Evolutionary conservation across 768 basidiomycete genomes (phyloP).

Genomic region (Amanita rimosa): DNA sequence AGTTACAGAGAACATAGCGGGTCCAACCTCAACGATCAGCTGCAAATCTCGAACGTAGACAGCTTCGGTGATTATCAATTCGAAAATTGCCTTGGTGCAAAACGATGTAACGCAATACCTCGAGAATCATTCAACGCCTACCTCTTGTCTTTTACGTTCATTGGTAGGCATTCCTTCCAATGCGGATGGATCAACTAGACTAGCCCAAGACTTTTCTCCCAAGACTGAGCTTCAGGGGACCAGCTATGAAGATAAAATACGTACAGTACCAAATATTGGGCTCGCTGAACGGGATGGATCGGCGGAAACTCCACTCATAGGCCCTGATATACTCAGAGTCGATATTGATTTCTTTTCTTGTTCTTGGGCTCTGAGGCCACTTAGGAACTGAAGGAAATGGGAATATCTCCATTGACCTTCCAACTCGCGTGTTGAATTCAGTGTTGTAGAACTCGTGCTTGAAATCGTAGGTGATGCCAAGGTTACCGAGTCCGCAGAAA

Average conservation of each 20-base stretch:
- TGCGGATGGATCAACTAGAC: conserved; percentile 77
- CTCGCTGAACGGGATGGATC: conserved; percentile 33
- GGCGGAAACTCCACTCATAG: conserved; percentile 31
- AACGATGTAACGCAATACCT: neutral
- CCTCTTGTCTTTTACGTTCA: conserved; percentile 87
- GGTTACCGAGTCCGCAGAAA: conserved; percentile 5
- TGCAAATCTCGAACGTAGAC: conserved; percentile 90
- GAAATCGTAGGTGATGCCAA: conserved; percentile 9
- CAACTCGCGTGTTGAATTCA: conserved; percentile 19
- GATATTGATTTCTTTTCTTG: conserved; percentile 25
- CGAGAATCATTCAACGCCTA: conserved; percentile 14
- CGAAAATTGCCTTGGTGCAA: conserved; percentile 68
- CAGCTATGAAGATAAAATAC: conserved; percentile 12
- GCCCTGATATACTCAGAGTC: conserved; percentile 56
- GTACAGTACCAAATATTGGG: conserved; percentile 60
- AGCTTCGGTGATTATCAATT: conserved; percentile 84
- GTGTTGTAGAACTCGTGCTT: conserved; percentile 8
- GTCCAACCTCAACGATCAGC: conserved; percentile 73
- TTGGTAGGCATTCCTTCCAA: conserved; percentile 66
- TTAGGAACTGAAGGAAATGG: conserved; percentile 47
- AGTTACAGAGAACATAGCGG: neutral
- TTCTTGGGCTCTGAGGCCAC: conserved; percentile 45
- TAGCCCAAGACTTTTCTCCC: conserved; percentile 71
- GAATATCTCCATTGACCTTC: conserved; percentile 29
- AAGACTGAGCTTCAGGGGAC: conserved; percentile 3